These are phyloP conservation scores for Fragaria iinumae DNA, from an alignment of 306 rosid genomes.

Conservation along the genomic window DNA sequence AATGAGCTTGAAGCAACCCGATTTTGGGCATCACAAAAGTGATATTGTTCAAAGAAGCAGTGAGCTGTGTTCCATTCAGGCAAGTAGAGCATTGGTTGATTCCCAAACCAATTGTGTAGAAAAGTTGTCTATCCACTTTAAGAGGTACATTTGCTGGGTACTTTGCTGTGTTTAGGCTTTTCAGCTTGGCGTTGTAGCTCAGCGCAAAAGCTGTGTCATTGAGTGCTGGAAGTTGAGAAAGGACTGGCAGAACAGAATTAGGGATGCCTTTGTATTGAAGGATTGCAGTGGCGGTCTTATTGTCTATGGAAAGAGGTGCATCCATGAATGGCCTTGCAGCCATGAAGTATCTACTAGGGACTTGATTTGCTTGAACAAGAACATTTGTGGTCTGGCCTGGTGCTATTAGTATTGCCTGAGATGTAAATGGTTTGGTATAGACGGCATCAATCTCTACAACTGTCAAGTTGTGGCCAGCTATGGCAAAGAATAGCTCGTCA, in stretches of 20 bases:
- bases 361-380: constrained; percentile 23
- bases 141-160: constrained; percentile 35
- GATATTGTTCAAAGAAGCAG: constrained; percentile 34
- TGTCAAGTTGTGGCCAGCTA: constrained; percentile 31
- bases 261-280: constrained; percentile 38
- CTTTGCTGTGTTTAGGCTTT: constrained; percentile 24
- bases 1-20: constrained; percentile 36
- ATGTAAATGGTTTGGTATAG: constrained; percentile 35
- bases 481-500: constrained; percentile 39
- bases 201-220: constrained; percentile 31
- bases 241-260: constrained; percentile 21
- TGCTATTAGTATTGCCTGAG: constrained; percentile 30
- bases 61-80: constrained; percentile 22
- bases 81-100: constrained; percentile 30
- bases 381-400: constrained; percentile 38
- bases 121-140: constrained; percentile 25
- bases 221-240: constrained; percentile 26
- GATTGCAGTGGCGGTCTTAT: constrained; percentile 32
- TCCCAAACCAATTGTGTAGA: constrained; percentile 32
- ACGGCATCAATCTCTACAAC: constrained; percentile 34
- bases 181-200: constrained; percentile 18
- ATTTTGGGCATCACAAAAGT: constrained; percentile 32
- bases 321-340: constrained; percentile 35
- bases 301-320: constrained; percentile 28
- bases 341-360: constrained; percentile 36